Conservation (phyloP, 768 basidiomycete species). For the Pleurotus eryngii region DNA sequence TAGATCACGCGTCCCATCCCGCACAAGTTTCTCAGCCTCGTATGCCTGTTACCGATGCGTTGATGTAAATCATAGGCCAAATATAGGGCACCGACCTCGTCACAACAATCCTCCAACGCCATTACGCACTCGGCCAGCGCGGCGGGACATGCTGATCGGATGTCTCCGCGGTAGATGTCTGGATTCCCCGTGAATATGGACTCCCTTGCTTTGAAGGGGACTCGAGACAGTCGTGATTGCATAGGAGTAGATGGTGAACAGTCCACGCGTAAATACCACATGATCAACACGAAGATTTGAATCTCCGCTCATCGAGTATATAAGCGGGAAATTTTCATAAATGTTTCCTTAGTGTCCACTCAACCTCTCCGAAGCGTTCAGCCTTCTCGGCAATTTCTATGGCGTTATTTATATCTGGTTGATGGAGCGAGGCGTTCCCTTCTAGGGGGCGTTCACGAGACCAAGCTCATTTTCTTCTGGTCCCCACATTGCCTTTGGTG, state of each 20-base stretch:
- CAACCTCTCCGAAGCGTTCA: conserved; percentile 65
- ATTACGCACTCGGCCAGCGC: conserved; percentile 72
- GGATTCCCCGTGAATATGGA: conserved; percentile 71
- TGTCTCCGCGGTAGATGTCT: conserved; percentile 62
- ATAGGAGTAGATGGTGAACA: conserved; percentile 20
- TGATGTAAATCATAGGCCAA: not conserved
- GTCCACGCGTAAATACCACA: not conserved
- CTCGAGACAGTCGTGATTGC: conserved; percentile 47
- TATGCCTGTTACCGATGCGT: conserved; percentile 40
- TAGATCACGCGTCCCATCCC: conserved; percentile 69
- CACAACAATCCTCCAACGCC: conserved; percentile 79
- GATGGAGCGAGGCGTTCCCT: conserved; percentile 65
- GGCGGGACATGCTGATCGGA: conserved; percentile 63
- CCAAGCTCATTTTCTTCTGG: conserved; percentile 34
- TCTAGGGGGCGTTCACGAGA: conserved; percentile 37
- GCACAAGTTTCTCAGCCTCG: conserved; percentile 66
- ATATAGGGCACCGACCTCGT: conserved; percentile 47
- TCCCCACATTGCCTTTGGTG: conserved; percentile 11
- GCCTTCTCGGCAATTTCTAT: conserved; percentile 40
- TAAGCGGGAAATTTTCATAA: conserved; percentile 19
- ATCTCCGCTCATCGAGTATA: conserved; percentile 27
- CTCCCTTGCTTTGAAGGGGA: conserved; percentile 56
- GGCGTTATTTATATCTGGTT: conserved; percentile 67
- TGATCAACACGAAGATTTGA: conserved; percentile 11
- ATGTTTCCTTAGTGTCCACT: conserved; percentile 55